These are phyloP conservation scores for Chalciporus piperatus DNA, from an alignment of 768 basidiomycete genomes.

Conservation along the genomic window DNA sequence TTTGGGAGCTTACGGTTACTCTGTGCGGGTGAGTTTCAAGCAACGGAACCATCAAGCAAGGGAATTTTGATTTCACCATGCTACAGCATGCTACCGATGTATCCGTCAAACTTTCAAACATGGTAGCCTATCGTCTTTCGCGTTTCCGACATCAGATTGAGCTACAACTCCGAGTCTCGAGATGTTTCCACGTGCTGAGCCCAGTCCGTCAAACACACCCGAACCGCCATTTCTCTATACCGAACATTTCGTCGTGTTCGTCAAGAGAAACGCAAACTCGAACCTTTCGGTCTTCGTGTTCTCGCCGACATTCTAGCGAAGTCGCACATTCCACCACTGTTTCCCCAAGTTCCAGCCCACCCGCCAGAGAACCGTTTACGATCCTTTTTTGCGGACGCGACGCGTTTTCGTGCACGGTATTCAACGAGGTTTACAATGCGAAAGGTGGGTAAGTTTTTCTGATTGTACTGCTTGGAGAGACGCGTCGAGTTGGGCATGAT, in stretches of 20 bases:
- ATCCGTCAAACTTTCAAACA: not conserved
- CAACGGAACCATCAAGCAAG: too few species aligned
- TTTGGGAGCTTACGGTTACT: too few species aligned
- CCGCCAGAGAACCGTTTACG: conserved; percentile 45
- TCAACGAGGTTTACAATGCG: conserved; percentile 61
- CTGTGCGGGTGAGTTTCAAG: too few species aligned
- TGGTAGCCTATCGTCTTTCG: not conserved
- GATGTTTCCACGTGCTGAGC: not conserved
- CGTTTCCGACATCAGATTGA: not conserved
- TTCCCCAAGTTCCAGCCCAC: not conserved
- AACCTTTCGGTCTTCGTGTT: not conserved
- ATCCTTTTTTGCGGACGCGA: conserved; percentile 89
- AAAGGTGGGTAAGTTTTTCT: conserved; percentile 43
- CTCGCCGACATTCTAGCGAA: not conserved
- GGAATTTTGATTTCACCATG: too few species aligned
- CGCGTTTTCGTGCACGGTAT: conserved; percentile 76
- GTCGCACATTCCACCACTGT: not conserved
- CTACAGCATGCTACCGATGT: not conserved
- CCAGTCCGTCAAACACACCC: not conserved
- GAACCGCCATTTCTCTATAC: not conserved
- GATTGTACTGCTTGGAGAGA: conserved; percentile 2
- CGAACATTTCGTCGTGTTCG: not conserved
- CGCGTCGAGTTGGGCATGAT: not conserved
- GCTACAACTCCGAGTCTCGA: not conserved
- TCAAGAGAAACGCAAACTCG: not conserved